Base-by-base conservation (phyloP, 139 green algal genomes). In the Chlorella sp. region DNA sequence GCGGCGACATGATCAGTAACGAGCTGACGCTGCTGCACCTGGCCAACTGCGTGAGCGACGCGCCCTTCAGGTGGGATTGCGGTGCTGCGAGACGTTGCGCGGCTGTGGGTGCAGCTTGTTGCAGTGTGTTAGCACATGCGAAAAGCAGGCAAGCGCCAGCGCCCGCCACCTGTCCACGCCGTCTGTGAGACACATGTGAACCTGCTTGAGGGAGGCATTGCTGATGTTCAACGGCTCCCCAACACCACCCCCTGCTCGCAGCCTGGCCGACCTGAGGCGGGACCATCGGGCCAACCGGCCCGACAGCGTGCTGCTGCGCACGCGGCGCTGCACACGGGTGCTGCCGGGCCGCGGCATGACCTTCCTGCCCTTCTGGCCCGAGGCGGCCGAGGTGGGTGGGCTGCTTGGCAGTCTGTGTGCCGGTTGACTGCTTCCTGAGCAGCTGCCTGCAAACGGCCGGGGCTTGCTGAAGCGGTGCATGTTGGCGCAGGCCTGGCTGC, bases 311-410 rank as follows among this genome's bases (percentile, higher is more conserved):
- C 72, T 60, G 72, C 77, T 74, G 77, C 77, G 51, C 51, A 60
- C 51, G 9, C 51, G 51, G 51, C 51, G 51, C 51, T 60, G 51
- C 51, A 60, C 51, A 16, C 51, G 51, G 51, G 51, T 60, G 13
- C 58, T 83, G 58, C 60, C 60, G 2, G 60, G 60, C 43, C 43
- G 72, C 72, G 40, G 36, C 30, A 36, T n/a, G 13, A 60, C 40
- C 3, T 43, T 69, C 30, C 77, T 83, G 60, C 77, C 77, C 40
- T 60, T 34, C 40, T 83, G 77, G 77, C 77, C 77, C 0, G 40
- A 43, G 58, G 77, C 58, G 7, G 24, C 60, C 20, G 40, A 83
- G 19, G 77, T 83, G 56, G 26, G 72, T 30, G 43, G 17, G 38
- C 36, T 48, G 38, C 38, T 19, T 16, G 38, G 0, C 38, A 51